These are phyloP conservation scores for Bipolaris oryzae DNA, from an alignment of 2,329 filamentous ascomycete genomes.

Conservation along the genomic window DNA sequence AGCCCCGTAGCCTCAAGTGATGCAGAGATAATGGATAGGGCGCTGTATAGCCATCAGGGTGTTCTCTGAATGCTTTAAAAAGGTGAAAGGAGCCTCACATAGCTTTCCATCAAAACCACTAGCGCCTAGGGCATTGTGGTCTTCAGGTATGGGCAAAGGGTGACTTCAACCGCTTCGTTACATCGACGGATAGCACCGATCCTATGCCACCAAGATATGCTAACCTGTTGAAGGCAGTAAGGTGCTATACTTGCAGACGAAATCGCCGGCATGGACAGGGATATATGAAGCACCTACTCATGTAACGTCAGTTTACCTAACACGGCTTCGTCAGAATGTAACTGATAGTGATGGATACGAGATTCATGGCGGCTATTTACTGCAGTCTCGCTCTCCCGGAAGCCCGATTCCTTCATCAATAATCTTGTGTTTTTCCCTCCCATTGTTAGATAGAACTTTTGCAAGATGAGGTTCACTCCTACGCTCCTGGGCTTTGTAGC, in stretches of 20 bases:
- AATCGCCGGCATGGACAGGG: slow-evolving; percentile 27
- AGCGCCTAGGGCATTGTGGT: neutral
- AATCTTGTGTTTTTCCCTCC: slow-evolving; percentile 5
- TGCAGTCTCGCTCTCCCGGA: slow-evolving; percentile 15
- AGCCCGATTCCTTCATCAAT: slow-evolving; percentile 2
- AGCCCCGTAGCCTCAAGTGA: neutral
- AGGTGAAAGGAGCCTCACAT: neutral
- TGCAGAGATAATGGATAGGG: neutral
- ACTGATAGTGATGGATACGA: slow-evolving; percentile 31
- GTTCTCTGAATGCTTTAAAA: slow-evolving; percentile 2
- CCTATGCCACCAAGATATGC: slow-evolving; percentile 9
- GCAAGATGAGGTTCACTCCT: slow-evolving; percentile 38
- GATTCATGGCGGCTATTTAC: slow-evolving; percentile 29
- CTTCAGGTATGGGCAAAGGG: neutral
- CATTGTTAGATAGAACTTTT: neutral
- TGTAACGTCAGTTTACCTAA: slow-evolving; percentile 48
- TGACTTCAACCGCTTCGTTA: neutral
- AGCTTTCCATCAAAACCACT: neutral
- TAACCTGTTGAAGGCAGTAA: slow-evolving; percentile 31
- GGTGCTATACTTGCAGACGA: slow-evolving; percentile 30
- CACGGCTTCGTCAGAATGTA: slow-evolving; percentile 35
- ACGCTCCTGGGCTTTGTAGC: slow-evolving; percentile 52
- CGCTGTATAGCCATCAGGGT: slow-evolving; percentile 23
- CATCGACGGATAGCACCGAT: slow-evolving; percentile 14
- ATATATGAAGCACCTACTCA: slow-evolving; percentile 42